Conservation (phyloP, 192 early-diverging fungal species). For the Entophlyctis helioformis region DNA sequence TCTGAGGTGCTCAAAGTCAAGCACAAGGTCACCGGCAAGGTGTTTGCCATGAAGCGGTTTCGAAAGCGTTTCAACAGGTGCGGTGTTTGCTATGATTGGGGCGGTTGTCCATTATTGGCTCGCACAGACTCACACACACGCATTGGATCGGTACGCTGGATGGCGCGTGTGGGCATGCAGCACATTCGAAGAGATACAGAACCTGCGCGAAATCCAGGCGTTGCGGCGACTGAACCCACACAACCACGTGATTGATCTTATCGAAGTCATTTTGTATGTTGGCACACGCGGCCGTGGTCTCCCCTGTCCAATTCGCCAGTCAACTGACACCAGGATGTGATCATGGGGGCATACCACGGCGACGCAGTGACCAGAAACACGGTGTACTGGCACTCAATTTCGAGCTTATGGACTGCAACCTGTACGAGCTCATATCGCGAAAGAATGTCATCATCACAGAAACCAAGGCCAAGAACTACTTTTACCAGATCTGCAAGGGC, state of each 20-base stretch:
- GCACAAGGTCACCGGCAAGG: conserved; percentile 41
- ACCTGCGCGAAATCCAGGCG: conserved; percentile 49
- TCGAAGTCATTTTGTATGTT: conserved; percentile 51
- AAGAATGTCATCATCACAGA: conserved; percentile 35
- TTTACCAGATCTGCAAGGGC: conserved; percentile 44
- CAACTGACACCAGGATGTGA: no score
- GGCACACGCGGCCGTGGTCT: no score
- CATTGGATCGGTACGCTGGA: no score
- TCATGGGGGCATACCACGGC: no score
- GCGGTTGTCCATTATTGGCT: no score
- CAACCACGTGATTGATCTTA: conserved; percentile 34
- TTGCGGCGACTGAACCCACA: conserved; percentile 41
- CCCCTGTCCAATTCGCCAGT: no score
- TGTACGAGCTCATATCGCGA: conserved; percentile 47
- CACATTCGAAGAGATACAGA: conserved; percentile 42
- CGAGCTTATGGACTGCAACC: conserved; percentile 52
- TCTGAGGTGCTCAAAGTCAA: conserved; percentile 53
- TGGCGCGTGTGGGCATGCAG: background rate
- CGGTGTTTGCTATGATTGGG: background rate
- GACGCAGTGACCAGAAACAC: conserved; percentile 39
- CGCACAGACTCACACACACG: no score
- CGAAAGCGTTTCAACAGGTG: conserved; percentile 46
- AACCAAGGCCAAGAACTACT: conserved; percentile 35
- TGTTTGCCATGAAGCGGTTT: conserved; percentile 54
- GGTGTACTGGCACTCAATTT: conserved; percentile 46